Base-by-base conservation (phyloP, 73 alveolate species). In the Tetrahymena elliotti region DNA sequence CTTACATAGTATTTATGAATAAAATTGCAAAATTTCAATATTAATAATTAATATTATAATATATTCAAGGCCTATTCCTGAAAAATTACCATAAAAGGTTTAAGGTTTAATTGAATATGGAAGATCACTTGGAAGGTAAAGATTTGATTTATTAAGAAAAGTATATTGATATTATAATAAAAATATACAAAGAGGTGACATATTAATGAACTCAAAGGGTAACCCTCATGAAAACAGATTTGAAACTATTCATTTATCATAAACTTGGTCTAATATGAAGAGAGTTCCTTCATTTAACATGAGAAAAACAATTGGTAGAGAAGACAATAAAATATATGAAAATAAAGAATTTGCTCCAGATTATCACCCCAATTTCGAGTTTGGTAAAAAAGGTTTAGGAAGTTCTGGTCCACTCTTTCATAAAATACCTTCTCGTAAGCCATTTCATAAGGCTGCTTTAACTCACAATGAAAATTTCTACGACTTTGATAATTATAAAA, bases 191-290 rank as follows among this genome's bases (percentile, higher is more conserved):
- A 68, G 88, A 68, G 88, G 88, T 3, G 88, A 68, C 88, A 68
- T 10, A 6, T 68, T 68, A 68, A 27, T 68, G 36, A 68, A 68
- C 22, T 68, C 16, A 68, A 68, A 68, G 33, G 88, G 88, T 24
- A 68, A 68, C 33, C 96, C 96, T 24, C 96, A 94, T 92, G 96
- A 94, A 18, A 93, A 94, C 31, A 38, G 96, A 94, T 94, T 94
- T 94, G 93, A 94, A 22, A 83, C 52, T 84, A 39, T 94, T n/a
- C 93, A 84, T 39, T n/a, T 94, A 22, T 84, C 95, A 4, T 41
- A 88, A 22, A 35, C 83, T 24, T 94, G 93, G 82, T 84, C 95
- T 31, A 94, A 94, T 9, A 92, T 94, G 68, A 94, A 94, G 37
- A 33, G 96, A 84, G 68, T 94, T 31, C 96, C 96, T 2, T 53